Conservation (phyloP, 2,329 filamentous ascomycete species). For the Fusarium proliferatum region DNA sequence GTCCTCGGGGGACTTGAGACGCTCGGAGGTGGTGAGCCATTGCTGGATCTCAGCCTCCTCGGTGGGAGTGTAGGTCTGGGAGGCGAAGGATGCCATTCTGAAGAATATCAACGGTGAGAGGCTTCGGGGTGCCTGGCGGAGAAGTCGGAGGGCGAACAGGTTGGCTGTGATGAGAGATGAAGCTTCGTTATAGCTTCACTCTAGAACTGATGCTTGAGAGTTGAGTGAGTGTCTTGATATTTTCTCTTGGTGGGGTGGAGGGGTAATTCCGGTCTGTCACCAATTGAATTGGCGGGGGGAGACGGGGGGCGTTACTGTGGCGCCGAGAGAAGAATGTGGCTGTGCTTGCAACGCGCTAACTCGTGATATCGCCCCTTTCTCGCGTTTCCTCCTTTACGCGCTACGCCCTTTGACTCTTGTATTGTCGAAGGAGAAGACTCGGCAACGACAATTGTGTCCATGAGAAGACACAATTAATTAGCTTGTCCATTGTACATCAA, state of each 20-base stretch:
- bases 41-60: constrained; percentile 90
- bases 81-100: constrained; percentile 74
- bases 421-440: background rate
- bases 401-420: constrained; percentile 7
- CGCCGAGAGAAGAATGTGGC: constrained; percentile 3
- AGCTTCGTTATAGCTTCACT: constrained; percentile 43
- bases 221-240: constrained; percentile 22
- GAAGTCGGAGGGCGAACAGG: constrained; percentile 58
- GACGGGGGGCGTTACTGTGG: constrained; percentile 7
- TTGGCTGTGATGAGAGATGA: constrained; percentile 39
- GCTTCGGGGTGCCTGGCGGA: constrained; percentile 49
- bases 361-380: constrained; percentile 51
- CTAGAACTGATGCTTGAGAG: constrained; percentile 5
- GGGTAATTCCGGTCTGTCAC: constrained; percentile 15
- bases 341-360: constrained; percentile 32
- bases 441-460: constrained; percentile 18
- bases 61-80: constrained; percentile 76
- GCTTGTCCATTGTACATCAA: background rate
- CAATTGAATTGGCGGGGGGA: constrained; percentile 16
- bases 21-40: constrained; percentile 83
- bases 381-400: constrained; percentile 48
- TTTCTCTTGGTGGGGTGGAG: constrained; percentile 43
- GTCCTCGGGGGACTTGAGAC: constrained; percentile 68
- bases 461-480: constrained; percentile 12
- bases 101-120: constrained; percentile 49